Evolutionary conservation across 306 rosid genomes (phyloP), one percentile per base, ranked within the genome.

Genomic region (Vigna angularis): DNA sequence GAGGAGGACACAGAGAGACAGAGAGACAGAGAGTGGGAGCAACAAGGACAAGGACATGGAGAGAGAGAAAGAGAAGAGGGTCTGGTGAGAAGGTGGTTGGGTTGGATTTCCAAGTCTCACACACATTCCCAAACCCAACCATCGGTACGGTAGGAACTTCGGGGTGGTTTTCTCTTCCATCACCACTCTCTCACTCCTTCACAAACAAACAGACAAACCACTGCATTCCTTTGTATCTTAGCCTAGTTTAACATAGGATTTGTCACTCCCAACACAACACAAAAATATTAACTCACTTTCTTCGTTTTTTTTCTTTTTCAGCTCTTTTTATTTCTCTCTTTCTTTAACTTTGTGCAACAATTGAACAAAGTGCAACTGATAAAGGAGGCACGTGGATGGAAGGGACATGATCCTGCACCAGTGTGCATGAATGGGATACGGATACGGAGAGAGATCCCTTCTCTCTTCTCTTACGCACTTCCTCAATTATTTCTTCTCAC

Each of bases 41-140:
- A 22, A 22, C 63, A 56, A 20, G 7, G 7, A 22, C 63, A 56
- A 20, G 15, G 7, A 10, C 34, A 53, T 2, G 7, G 34, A 4
- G 15, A 56, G 7, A 3, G 34, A 57, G 63, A 57, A 4, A 58
- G 86, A 72, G 80, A 85, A 8, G 86, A 64, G 9, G 83, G 87
- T 3, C 57, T 87, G 0, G 78, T 80, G 0, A 79, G 80, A 45
- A 88, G 88, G 50, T 88, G 93, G 93, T 17, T 79, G 58, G 81
- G 87, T n/a, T 91, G 91, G 90, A 75, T 88, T 52, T 85, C 90
- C 15, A 87, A 82, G 11, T 34, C 87, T 0, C 74, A 13, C 34
- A 26, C 67, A 48, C 49, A 40, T 7, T 38, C 74, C 40, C 72
- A 10, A 9, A 45, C 50, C 14, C 50, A 70, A 4, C 62, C 83